These are phyloP conservation scores for Pyricularia grisea DNA, from an alignment of 2,329 filamentous ascomycete genomes.

Conservation along the genomic window DNA sequence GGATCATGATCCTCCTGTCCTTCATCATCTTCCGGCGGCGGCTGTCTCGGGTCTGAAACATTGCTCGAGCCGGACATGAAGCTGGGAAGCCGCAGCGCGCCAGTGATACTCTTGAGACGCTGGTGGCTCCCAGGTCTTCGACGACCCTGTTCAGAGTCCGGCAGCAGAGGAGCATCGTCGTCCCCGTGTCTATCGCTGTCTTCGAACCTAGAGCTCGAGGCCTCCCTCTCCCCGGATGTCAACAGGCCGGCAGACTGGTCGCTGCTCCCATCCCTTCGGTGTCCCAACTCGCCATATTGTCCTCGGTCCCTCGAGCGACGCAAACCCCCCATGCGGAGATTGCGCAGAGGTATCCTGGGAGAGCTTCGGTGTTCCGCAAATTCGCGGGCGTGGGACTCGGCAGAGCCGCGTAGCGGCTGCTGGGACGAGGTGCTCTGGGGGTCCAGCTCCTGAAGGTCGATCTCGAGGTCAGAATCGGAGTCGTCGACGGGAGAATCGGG, in stretches of 20 bases:
- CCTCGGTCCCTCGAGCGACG: constrained; percentile 45
- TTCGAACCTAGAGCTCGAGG: background rate
- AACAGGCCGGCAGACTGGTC: constrained; percentile 61
- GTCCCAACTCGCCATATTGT: constrained; percentile 52
- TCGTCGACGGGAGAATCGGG: constrained; percentile 58
- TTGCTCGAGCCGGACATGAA: constrained; percentile 44
- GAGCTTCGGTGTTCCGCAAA: constrained; percentile 32
- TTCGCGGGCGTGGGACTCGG: constrained; percentile 35
- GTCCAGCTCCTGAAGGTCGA: constrained; percentile 74
- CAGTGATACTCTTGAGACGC: constrained; percentile 32
- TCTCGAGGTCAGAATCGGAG: constrained; percentile 68
- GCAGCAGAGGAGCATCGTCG: constrained; percentile 68
- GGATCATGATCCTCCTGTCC: constrained; percentile 51
- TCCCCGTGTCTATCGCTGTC: constrained; percentile 27
- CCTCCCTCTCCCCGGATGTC: constrained; percentile 21
- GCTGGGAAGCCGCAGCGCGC: constrained; percentile 53
- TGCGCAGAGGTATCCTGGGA: constrained; percentile 60
- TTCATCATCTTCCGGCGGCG: constrained; percentile 23
- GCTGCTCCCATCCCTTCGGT: constrained; percentile 44
- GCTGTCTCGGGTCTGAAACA: constrained; percentile 26
- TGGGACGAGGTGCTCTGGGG: constrained; percentile 33
- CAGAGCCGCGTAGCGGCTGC: constrained; percentile 18
- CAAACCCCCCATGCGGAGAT: constrained; percentile 56
- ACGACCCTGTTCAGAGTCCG: constrained; percentile 23
- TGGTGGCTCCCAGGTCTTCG: constrained; percentile 28